phyloP scores from a whole-genome alignment of 169 alveolate species.

The Babesia sp. region DNA sequence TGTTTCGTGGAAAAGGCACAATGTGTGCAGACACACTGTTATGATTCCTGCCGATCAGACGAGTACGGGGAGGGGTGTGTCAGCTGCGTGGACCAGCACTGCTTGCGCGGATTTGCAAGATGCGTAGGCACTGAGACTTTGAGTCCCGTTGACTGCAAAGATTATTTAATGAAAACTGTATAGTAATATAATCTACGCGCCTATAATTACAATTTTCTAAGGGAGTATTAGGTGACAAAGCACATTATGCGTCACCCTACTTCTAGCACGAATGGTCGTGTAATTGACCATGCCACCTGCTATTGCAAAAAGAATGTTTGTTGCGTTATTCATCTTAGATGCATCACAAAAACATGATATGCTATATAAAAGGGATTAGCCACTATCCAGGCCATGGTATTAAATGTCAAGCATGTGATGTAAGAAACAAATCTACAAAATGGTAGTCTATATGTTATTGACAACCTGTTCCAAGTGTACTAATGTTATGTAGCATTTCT shows the following conservation, averaged over 20 bases:
- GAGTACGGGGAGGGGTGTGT: not conserved
- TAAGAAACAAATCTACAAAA: too few species aligned
- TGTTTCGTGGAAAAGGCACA: conserved; percentile 1
- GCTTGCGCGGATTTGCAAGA: not conserved
- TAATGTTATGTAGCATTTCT: not conserved
- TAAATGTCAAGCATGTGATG: too few species aligned
- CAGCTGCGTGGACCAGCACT: not conserved
- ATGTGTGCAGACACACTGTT: not conserved
- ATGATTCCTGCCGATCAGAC: not conserved
- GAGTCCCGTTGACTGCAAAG: not conserved
- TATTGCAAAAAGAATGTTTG: not conserved
- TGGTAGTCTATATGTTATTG: not conserved
- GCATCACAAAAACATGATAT: too few species aligned
- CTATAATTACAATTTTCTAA: too few species aligned
- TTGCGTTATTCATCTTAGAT: not conserved
- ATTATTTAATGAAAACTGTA: too few species aligned
- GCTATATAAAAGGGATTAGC: too few species aligned
- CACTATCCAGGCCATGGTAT: too few species aligned
- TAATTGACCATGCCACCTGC: not conserved
- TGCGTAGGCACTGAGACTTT: not conserved
- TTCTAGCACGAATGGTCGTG: too few species aligned
- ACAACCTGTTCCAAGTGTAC: not conserved
- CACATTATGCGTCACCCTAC: too few species aligned
- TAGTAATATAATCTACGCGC: too few species aligned
- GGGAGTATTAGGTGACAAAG: too few species aligned